Conservation (phyloP, 139 green algal species). For the Mesotaenium endlicherianum region DNA sequence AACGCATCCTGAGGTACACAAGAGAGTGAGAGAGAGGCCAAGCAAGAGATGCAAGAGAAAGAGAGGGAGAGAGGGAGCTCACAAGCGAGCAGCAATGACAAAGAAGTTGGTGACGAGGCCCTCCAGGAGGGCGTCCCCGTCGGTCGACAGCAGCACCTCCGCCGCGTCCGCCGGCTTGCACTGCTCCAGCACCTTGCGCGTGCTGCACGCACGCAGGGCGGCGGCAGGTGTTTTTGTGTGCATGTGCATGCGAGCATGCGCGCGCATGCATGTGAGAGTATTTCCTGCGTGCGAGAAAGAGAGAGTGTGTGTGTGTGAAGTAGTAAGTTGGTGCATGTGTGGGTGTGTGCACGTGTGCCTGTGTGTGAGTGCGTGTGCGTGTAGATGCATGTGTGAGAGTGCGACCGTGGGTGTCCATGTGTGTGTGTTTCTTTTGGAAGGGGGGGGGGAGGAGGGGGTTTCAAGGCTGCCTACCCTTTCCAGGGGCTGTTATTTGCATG, state of each 20-base stretch:
- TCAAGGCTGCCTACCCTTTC: too few relatives aligned
- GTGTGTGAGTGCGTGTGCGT: too few relatives aligned
- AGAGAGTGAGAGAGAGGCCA: background rate
- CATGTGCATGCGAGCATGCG: too few relatives aligned
- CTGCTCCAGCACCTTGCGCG: background rate
- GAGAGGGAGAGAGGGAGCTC: background rate
- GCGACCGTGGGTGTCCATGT: too few relatives aligned
- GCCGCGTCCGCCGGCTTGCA: background rate
- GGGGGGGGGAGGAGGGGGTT: too few relatives aligned
- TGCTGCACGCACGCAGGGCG: background rate
- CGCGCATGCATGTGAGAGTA: background rate
- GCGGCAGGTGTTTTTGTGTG: background rate
- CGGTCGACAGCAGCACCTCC: slow-evolving; percentile 7
- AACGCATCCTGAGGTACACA: background rate
- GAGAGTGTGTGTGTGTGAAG: background rate
- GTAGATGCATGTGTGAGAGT: too few relatives aligned
- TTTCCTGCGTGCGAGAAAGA: background rate
- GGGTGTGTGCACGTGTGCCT: too few relatives aligned
- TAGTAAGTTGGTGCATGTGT: too few relatives aligned
- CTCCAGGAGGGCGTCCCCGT: slow-evolving; percentile 8
- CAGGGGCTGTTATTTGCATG: too few relatives aligned
- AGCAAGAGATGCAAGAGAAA: background rate
- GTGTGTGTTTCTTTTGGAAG: too few relatives aligned
- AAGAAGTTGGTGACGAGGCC: slow-evolving; percentile 24
- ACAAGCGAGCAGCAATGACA: background rate